Evolutionary conservation across 1,284 basidiomycete genomes (phyloP).

Genomic region (Grifola frondosa): DNA sequence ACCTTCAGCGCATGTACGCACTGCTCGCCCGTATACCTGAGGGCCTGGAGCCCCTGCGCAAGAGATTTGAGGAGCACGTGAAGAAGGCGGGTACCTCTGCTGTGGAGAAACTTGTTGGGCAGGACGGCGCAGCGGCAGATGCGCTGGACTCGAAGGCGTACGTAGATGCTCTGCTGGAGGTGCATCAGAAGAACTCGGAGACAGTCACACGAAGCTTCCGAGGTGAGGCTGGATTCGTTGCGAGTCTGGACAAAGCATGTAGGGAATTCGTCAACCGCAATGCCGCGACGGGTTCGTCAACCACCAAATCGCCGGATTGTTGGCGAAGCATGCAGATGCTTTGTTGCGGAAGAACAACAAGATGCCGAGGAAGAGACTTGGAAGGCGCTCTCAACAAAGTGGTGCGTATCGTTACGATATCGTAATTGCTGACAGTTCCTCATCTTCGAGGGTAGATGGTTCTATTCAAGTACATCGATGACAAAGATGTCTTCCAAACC

Average conservation of each 20-base stretch:
- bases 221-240: conserved; percentile 93
- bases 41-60: conserved; percentile 89
- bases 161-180: conserved; percentile 88
- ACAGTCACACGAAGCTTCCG: conserved; percentile 91
- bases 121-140: conserved; percentile 64
- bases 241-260: conserved; percentile 94
- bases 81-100: conserved; percentile 86
- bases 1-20: conserved; percentile 94
- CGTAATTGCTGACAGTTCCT: not conserved
- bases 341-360: conserved; percentile 96
- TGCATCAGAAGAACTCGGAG: conserved; percentile 91
- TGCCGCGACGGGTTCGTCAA: conserved; percentile 79
- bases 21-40: conserved; percentile 87
- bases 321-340: conserved; percentile 93
- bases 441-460: conserved; percentile 68
- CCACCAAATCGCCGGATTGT: conserved; percentile 93
- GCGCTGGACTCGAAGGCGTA: conserved; percentile 87
- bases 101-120: conserved; percentile 80
- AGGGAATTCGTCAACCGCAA: conserved; percentile 96
- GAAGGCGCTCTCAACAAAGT: conserved; percentile 91
- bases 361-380: conserved; percentile 88
- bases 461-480: conserved; percentile 98
- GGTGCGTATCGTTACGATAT: conserved; percentile 46
- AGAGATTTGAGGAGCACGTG: conserved; percentile 93
- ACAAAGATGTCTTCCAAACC: conserved; percentile 99